Percentiles rank a stretch among this genome's conserved stretches.
phyloP scores from a whole-genome alignment of 306 rosid genomes.

The Castanea sativa region DNA sequence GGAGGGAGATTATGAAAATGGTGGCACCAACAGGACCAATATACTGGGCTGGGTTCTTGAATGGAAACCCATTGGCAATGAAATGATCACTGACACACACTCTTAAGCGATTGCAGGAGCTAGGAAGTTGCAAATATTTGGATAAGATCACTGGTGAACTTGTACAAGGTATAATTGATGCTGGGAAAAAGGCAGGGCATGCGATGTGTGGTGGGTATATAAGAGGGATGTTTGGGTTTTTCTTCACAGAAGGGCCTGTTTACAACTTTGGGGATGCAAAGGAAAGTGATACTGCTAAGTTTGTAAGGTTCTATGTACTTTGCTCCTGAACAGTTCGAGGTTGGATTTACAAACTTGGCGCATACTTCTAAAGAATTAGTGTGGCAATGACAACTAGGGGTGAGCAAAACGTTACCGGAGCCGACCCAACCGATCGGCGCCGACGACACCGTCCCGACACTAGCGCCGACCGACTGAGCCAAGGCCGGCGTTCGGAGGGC shows the following conservation, averaged over 20 bases:
- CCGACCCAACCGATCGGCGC: too few relatives aligned
- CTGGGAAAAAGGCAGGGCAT: slow-evolving; percentile 86
- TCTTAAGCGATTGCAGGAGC: slow-evolving; percentile 72
- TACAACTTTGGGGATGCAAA: slow-evolving; percentile 78
- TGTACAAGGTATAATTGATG: slow-evolving; percentile 66
- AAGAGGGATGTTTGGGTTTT: slow-evolving; percentile 91
- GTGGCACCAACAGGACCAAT: slow-evolving; percentile 97
- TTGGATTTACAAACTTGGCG: slow-evolving; percentile 96
- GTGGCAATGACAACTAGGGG: not conserved
- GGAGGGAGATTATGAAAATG: slow-evolving; percentile 94
- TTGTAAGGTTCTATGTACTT: slow-evolving; percentile 72
- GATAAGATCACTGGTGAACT: slow-evolving; percentile 75
- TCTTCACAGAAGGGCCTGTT: slow-evolving; percentile 93
- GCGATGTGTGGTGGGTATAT: slow-evolving; percentile 87
- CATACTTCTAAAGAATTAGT: slow-evolving; percentile 68
- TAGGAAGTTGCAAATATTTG: slow-evolving; percentile 72
- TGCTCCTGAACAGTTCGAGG: slow-evolving; percentile 97
- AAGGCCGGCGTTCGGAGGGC: too few relatives aligned
- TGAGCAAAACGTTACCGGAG: too few relatives aligned
- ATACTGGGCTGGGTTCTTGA: slow-evolving; percentile 96
- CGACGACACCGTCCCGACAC: too few relatives aligned
- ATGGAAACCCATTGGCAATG: slow-evolving; percentile 97
- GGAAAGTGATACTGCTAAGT: slow-evolving; percentile 74
- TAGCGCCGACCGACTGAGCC: too few relatives aligned
- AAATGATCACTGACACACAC: slow-evolving; percentile 98